These are phyloP conservation scores for Nectriaceae sp. DNA, from an alignment of 2,329 filamentous ascomycete species.

Conservation along the genomic window DNA sequence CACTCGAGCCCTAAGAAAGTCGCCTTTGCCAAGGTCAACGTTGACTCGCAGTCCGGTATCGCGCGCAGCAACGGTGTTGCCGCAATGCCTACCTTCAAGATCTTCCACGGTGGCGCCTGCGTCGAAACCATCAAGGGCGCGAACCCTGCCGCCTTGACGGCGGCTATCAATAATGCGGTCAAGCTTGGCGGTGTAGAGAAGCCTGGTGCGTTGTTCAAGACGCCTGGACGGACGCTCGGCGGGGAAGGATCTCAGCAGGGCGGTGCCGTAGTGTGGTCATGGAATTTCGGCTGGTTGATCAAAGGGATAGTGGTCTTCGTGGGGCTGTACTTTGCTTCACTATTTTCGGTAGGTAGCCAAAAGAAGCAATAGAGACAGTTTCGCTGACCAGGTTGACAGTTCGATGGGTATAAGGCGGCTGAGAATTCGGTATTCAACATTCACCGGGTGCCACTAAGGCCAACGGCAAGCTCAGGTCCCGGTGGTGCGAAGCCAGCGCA, in stretches of 20 bases:
- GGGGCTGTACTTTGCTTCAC: conserved; percentile 61
- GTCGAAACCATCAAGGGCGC: conserved; percentile 80
- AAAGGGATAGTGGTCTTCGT: conserved; percentile 56
- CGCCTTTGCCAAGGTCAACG: conserved; percentile 90
- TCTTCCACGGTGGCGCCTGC: conserved; percentile 76
- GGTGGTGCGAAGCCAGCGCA: conserved; percentile 31
- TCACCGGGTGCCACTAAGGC: conserved; percentile 33
- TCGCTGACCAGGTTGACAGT: conserved; percentile 39
- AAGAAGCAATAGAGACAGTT: conserved; percentile 7
- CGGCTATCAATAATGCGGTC: conserved; percentile 72
- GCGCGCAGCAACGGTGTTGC: conserved; percentile 76
- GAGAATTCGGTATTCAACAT: conserved; percentile 62
- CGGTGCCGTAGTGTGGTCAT: conserved; percentile 14
- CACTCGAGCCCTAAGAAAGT: conserved; percentile 80
- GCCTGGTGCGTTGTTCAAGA: conserved; percentile 51
- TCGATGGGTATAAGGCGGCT: conserved; percentile 64
- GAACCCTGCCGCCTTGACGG: conserved; percentile 72
- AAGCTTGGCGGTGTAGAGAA: conserved; percentile 51
- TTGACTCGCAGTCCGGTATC: conserved; percentile 78
- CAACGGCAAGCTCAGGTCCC: conserved; percentile 13
- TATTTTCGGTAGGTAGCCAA: conserved; percentile 56
- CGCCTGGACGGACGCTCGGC: conserved; percentile 60
- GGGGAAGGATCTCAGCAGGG: conserved; percentile 32
- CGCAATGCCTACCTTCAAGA: conserved; percentile 92
- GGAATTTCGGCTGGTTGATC: conserved; percentile 46